Percentiles rank a stretch among this genome's conserved stretches.
Conservation (phyloP, 2,329 filamentous ascomycete genomes). For the Hyphodiscus sp. region DNA sequence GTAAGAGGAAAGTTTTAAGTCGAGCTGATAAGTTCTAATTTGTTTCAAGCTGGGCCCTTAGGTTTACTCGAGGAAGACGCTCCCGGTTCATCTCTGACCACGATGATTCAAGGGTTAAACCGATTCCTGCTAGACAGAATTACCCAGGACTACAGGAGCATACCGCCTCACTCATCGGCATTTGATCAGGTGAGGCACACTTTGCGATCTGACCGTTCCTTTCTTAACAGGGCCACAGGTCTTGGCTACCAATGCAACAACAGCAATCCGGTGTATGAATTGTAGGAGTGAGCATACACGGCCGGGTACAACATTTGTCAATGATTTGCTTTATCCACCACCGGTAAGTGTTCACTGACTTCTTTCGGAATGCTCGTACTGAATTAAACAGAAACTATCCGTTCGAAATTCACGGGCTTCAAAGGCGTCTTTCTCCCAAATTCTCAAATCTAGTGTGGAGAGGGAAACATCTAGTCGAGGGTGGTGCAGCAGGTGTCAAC, state of each 20-base stretch:
- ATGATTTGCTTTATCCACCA: constrained; percentile 76
- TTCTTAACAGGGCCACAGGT: constrained; percentile 34
- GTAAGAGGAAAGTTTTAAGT: constrained; percentile 32
- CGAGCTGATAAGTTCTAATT: constrained; percentile 12
- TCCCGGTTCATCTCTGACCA: constrained; percentile 64
- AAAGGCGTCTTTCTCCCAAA: constrained; percentile 72
- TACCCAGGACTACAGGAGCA: constrained; percentile 65
- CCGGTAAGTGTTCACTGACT: constrained; percentile 15
- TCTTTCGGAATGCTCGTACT: constrained; percentile 7
- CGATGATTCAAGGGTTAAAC: constrained; percentile 80
- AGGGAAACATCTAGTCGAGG: constrained; percentile 82
- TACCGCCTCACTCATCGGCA: constrained; percentile 52
- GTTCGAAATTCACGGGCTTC: constrained; percentile 44
- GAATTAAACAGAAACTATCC: constrained; percentile 37
- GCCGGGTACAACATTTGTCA: constrained; percentile 72
- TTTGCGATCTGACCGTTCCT: neutral
- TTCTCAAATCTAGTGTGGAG: constrained; percentile 89
- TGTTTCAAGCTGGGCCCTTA: constrained; percentile 55
- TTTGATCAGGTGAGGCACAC: constrained; percentile 60
- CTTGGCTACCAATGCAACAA: constrained; percentile 64
- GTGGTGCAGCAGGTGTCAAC: constrained; percentile 87
- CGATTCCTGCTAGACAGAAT: constrained; percentile 82
- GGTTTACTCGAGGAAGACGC: constrained; percentile 81
- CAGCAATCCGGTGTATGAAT: constrained; percentile 74
- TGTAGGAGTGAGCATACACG: constrained; percentile 83